A percentile compares a stretch with the other conserved stretches of the same genome.
Evolutionary conservation across 2,329 filamentous ascomycete species (phyloP).

Genomic region (Myotisia sp.): DNA sequence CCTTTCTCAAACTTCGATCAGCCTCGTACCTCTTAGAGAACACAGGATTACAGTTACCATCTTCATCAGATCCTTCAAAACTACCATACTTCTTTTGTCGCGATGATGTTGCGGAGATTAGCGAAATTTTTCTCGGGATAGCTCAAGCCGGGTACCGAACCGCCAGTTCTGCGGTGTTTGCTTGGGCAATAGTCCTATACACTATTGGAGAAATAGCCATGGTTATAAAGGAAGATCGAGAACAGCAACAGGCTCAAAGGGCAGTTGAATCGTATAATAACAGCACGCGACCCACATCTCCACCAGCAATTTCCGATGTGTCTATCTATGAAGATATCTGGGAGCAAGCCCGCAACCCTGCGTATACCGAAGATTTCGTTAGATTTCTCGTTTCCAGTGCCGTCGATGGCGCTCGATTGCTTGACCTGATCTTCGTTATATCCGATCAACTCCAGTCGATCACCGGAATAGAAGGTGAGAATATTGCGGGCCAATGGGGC

Average conservation of each 20-base stretch:
- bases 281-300: slow-evolving; percentile 21
- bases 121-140: slow-evolving; percentile 52
- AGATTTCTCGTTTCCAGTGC: slow-evolving; percentile 33
- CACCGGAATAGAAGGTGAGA: slow-evolving; percentile 37
- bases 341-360: slow-evolving; percentile 29
- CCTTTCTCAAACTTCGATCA: slow-evolving; percentile 55
- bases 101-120: slow-evolving; percentile 56
- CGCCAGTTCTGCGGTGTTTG: slow-evolving; percentile 60
- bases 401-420: slow-evolving; percentile 34
- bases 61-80: slow-evolving; percentile 14
- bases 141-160: slow-evolving; percentile 43
- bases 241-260: slow-evolving; percentile 29
- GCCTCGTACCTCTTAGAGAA: slow-evolving; percentile 39
- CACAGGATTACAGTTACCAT: slow-evolving; percentile 12
- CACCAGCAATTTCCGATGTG: slow-evolving; percentile 21
- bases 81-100: slow-evolving; percentile 54
- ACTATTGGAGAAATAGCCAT: slow-evolving; percentile 52
- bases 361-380: slow-evolving; percentile 34
- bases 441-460: slow-evolving; percentile 31
- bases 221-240: slow-evolving; percentile 42
- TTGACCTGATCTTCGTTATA: slow-evolving; percentile 34
- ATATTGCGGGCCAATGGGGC: slow-evolving; percentile 47
- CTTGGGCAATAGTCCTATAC: slow-evolving; percentile 66
- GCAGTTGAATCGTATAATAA: slow-evolving; percentile 29
- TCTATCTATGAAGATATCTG: slow-evolving; percentile 36